Evolutionary conservation across 768 basidiomycete genomes (phyloP).

Genomic region (Tylopilus balloui): DNA sequence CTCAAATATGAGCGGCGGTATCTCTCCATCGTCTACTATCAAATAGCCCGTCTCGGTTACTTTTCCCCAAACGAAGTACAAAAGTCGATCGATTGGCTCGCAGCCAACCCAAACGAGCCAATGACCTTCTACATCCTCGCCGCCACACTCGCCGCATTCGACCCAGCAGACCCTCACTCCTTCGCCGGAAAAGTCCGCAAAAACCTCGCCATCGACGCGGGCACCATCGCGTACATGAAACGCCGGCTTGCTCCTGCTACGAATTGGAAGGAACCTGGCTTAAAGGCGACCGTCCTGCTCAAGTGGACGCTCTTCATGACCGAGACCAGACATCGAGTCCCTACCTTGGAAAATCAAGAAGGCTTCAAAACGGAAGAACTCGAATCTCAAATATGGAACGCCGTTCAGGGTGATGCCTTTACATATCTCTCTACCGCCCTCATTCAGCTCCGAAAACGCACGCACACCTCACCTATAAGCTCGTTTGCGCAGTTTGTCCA

Average conservation of each 20-base stretch:
- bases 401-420: slow-evolving; percentile 81
- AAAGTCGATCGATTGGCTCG: slow-evolving; percentile 66
- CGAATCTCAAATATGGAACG: slow-evolving; percentile 76
- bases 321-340: slow-evolving; percentile 65
- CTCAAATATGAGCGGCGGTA: slow-evolving; percentile 69
- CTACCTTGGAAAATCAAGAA: slow-evolving; percentile 54
- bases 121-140: slow-evolving; percentile 68
- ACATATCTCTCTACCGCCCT: slow-evolving; percentile 61
- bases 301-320: slow-evolving; percentile 88
- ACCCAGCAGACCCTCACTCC: slow-evolving; percentile 55
- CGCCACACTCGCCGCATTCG: slow-evolving; percentile 60
- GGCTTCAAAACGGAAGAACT: slow-evolving; percentile 76
- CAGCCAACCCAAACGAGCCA: slow-evolving; percentile 57
- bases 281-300: slow-evolving; percentile 71
- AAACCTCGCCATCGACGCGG: slow-evolving; percentile 42
- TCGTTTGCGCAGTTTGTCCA: slow-evolving; percentile 39
- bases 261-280: slow-evolving; percentile 63
- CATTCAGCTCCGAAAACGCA: slow-evolving; percentile 47
- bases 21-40: slow-evolving; percentile 59
- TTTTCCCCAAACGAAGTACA: slow-evolving; percentile 58
- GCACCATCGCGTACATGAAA: slow-evolving; percentile 54
- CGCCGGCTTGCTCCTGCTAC: slow-evolving; percentile 48
- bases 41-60: slow-evolving; percentile 59
- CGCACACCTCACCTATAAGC: slow-evolving; percentile 29
- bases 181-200: slow-evolving; percentile 43